Percentiles rank a stretch among this genome's conserved stretches.
phyloP scores from a whole-genome alignment of 768 basidiomycete species.

The Pisolithus microcarpus region DNA sequence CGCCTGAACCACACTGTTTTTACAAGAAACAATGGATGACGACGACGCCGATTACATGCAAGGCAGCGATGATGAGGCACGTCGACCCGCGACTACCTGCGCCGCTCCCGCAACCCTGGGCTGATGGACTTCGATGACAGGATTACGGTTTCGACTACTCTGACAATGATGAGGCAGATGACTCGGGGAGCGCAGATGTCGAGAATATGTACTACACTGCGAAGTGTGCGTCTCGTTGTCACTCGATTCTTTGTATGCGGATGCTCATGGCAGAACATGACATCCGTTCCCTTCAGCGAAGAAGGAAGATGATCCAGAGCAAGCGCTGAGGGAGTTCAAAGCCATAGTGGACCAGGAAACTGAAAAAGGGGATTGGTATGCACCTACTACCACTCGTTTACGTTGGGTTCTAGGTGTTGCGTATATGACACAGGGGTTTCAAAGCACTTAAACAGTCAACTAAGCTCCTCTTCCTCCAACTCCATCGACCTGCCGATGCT shows the following conservation, averaged over 20 bases:
- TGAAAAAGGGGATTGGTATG: slow-evolving; percentile 92
- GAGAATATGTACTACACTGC: slow-evolving; percentile 99
- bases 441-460: slow-evolving; percentile 97
- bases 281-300: slow-evolving; percentile 45
- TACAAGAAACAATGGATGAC: slow-evolving; percentile 60
- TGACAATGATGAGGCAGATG: slow-evolving; percentile 78
- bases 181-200: slow-evolving; percentile 76
- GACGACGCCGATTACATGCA: slow-evolving; percentile 95
- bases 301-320: slow-evolving; percentile 92
- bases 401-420: not conserved
- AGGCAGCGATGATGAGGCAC: slow-evolving; percentile 77
- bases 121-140: slow-evolving; percentile 31
- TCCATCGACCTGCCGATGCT: slow-evolving; percentile 78
- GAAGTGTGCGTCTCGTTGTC: slow-evolving; percentile 59
- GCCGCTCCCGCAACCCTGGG: not conserved
- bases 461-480: slow-evolving; percentile 78
- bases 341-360: slow-evolving; percentile 85
- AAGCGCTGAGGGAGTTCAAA: slow-evolving; percentile 83
- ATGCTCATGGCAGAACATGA: not conserved
- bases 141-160: slow-evolving; percentile 97
- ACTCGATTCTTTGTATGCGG: not conserved
- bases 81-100: slow-evolving; percentile 2
- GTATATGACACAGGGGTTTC: slow-evolving; percentile 69
- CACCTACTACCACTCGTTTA: not conserved
- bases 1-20: not conserved